Base-by-base conservation (phyloP, 2,329 filamentous ascomycete species). In the Calonectria pauciramosa region DNA sequence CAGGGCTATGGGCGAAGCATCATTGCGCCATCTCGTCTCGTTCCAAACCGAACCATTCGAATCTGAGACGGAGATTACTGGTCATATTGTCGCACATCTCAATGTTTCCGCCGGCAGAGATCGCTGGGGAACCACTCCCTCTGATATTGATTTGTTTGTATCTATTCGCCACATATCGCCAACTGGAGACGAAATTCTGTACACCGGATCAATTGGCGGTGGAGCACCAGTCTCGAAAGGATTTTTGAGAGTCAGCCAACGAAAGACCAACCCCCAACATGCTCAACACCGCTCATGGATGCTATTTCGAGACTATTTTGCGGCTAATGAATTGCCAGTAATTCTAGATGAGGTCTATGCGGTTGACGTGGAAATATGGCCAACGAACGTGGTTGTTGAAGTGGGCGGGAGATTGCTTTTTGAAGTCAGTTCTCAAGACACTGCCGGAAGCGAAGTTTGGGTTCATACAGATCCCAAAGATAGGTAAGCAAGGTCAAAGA, bases 41-140 rank as follows among this genome's bases (percentile, higher is more conserved):
- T 94, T 94, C 81, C 86, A 84, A 3, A 93, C 90, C 0, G 73
- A 86, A 0, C 86, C 91, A 0, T 93, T 94, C 71, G 86, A 89
- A 20, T 75, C 85, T 7, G 91, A 94, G 77, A 92, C 89, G 0
- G 93, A 94, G 79, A 90, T 95, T 69, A 95, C 93, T 0, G 93
- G 93, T 0, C 91, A 94, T 78, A 86, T 94, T 30, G 86, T 90
- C 0, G 92, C 91, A 0, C 92, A 91, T 76, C 85, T 95, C 3
- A 91, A 91, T 74, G 89, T 93, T 0, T 93, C 92, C 0, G 83
- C 93, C 8, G 91, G 89, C 0, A 84, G 92, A 79, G 90, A 86
- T 83, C 89, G 80, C 82, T 85, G 20, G 0, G 78, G 72, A 0
- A 73, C 78, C 0, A 82, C 77, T 3, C 80, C 84, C 0, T 83